Conservation (phyloP, 768 basidiomycete species). For the Nevesoporus exiguus region DNA sequence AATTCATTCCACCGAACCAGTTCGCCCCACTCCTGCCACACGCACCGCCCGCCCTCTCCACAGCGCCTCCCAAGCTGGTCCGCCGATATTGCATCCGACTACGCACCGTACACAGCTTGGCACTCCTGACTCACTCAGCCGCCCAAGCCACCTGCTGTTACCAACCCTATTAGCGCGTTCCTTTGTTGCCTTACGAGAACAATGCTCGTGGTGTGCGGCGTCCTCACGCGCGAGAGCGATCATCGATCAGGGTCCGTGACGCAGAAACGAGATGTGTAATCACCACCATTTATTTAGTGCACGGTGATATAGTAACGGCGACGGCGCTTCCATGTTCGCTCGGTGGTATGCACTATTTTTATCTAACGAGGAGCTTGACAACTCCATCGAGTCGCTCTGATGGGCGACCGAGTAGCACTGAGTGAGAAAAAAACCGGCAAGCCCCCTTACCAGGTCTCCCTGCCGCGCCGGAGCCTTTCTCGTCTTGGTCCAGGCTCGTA, state of each 20-base stretch:
- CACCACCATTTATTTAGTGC: slow-evolving; percentile 7
- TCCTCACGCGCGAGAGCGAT: slow-evolving; percentile 16
- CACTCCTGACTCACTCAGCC: background rate
- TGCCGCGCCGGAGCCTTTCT: slow-evolving; percentile 2
- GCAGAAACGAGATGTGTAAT: background rate
- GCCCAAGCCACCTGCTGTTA: slow-evolving; percentile 14
- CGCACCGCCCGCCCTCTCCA: slow-evolving; percentile 18
- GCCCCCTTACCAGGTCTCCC: background rate
- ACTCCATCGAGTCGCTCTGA: background rate
- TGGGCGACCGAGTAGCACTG: background rate
- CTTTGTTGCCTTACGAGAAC: slow-evolving; percentile 11
- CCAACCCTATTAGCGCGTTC: slow-evolving; percentile 14
- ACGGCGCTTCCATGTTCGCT: background rate
- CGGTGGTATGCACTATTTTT: slow-evolving; percentile 2
- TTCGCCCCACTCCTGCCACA: slow-evolving; percentile 7
- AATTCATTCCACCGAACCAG: slow-evolving; percentile 15
- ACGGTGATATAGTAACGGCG: background rate
- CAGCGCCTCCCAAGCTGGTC: slow-evolving; percentile 6
- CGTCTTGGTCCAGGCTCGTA: slow-evolving; percentile 8
- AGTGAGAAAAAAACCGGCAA: background rate
- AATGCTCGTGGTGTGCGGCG: slow-evolving; percentile 1
- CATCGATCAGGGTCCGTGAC: slow-evolving; percentile 19
- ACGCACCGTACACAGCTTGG: slow-evolving; percentile 1
- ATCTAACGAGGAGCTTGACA: background rate
- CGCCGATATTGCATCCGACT: background rate